Evolutionary conservation across 1,284 basidiomycete species (phyloP), one percentile per base, ranked within the genome.

Genomic region (Phaffia rhodozyma): DNA sequence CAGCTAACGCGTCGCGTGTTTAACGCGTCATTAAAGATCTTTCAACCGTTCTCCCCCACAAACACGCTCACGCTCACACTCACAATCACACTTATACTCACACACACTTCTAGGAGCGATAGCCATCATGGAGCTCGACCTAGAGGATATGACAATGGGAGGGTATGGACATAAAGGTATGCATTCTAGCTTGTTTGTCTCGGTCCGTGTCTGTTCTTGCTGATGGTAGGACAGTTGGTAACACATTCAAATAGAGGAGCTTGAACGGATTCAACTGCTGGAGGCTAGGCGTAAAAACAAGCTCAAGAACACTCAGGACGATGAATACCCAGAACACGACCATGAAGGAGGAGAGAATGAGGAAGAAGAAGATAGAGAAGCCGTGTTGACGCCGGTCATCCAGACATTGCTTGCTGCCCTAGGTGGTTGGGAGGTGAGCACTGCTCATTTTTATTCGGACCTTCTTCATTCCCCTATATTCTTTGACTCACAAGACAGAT

Each of bases 351-450:
- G 60, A 49, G 65, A 64, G 27, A 63, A 67, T 23, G 71, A 70
- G 25, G 71, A 72, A n/a, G 53, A 72, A n/a, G 53, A 61, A 20
- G 69, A 73, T 60, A 70, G 72, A 5, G 67, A 67, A 60, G 71
- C 69, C 43, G 67, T 76, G 32, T 76, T 74, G 66, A 68, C 73
- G 67, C 73, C 73, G 1, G 75, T 72, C 13, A 73, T 75, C 0
- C 72, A 74, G 65, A 69, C 69, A 9, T 69, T 77, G 32, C 72
- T 75, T 58, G 74, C 71, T 61, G 72, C 74, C 43, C 56, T 77
- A n/a, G 76, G 76, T 65, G 76, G 75, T 20, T 52, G 59, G 38
- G 56, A 34, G 56, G 61, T 65, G 27, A 56, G 60, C 23, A 43
- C 38, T 51, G 13, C 48, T 50, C 50, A n/a, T 27, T 58, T 29